Base-by-base conservation (phyloP, 2,329 filamentous ascomycete species). In the Colletotrichum australisinense region DNA sequence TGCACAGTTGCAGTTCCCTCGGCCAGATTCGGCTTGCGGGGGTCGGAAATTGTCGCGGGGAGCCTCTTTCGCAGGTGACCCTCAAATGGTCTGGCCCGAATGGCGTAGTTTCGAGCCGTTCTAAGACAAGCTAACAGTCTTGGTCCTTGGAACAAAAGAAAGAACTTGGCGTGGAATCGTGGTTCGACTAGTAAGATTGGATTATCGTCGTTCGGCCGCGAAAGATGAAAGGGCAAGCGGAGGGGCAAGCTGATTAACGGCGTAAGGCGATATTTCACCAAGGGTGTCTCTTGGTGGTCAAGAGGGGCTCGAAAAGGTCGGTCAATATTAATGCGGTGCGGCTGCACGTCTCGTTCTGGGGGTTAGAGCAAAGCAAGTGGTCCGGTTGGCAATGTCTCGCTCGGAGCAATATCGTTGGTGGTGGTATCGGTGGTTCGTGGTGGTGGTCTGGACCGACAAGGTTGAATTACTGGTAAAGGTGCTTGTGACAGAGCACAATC, bases 401-500 rank as follows among this genome's bases (percentile, higher is more conserved):
- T 38, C 53, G 53, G 38, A 42, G 58, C 32, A 26, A 70, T 22
- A 28, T 56, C 57, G 69, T 53, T 35, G 52, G 26, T 49, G 59
- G 59, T 63, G 62, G 58, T n/a, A n/a, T 14, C 19, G n/a, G 49
- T 32, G 19, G 57, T 53, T 58, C 56, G 35, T 32, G 52, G 35
- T 69, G 57, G 62, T 67, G 49, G 59, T 67, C 35, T 72, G 32
- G 69, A 64, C 63, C n/a, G 24, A 69, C 30, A 24, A 32, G 49
- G 59, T 42, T 38, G 38, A 46, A 59, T 64, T 63, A 49, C 32
- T 69, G 70, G 70, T 32, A 52, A 24, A 57, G 42, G 52, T 72
- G 58, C 24, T 55, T 24, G 59, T 59, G 65, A 38, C 66, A 46
- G 65, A 55, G 38, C 59, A 30, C 69, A 69, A 64, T 72, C 53